A percentile compares a stretch with the other conserved stretches of the same genome.
Evolutionary conservation across 2,329 filamentous ascomycete genomes (phyloP).

Genomic region (Claviceps africana): DNA sequence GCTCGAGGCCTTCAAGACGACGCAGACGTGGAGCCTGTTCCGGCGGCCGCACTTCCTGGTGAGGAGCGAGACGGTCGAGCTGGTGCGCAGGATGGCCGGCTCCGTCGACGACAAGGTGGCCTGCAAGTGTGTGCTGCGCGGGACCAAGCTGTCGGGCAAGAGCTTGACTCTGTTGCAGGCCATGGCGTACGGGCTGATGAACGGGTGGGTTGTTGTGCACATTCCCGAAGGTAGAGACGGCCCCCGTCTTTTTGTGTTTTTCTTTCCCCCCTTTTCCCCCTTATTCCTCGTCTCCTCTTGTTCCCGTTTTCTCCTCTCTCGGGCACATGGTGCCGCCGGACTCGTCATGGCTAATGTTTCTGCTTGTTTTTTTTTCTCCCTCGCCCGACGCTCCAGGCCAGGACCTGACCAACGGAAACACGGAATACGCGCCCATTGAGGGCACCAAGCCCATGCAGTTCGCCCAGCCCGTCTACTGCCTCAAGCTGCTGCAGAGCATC

Average conservation of each 20-base stretch:
- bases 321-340: no score
- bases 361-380: neutral
- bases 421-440: conserved; percentile 61
- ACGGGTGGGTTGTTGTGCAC: conserved; percentile 78
- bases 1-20: conserved; percentile 81
- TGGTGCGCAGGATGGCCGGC: conserved; percentile 49
- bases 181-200: conserved; percentile 65
- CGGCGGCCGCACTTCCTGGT: conserved; percentile 66
- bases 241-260: conserved; percentile 42
- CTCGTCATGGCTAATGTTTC: neutral
- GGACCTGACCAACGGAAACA: conserved; percentile 67
- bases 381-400: no score
- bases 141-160: conserved; percentile 67
- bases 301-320: neutral
- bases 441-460: conserved; percentile 47
- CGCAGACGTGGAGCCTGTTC: conserved; percentile 81
- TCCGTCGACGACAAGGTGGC: conserved; percentile 39
- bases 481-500: conserved; percentile 60
- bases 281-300: neutral
- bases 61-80: conserved; percentile 59
- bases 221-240: conserved; percentile 77
- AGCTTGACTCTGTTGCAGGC: conserved; percentile 75
- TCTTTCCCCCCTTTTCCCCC: neutral
- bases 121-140: conserved; percentile 54
- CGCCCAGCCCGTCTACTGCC: conserved; percentile 64